phyloP scores from a whole-genome alignment of 192 early-diverging fungal genomes.

The Thamnidium elegans region DNA sequence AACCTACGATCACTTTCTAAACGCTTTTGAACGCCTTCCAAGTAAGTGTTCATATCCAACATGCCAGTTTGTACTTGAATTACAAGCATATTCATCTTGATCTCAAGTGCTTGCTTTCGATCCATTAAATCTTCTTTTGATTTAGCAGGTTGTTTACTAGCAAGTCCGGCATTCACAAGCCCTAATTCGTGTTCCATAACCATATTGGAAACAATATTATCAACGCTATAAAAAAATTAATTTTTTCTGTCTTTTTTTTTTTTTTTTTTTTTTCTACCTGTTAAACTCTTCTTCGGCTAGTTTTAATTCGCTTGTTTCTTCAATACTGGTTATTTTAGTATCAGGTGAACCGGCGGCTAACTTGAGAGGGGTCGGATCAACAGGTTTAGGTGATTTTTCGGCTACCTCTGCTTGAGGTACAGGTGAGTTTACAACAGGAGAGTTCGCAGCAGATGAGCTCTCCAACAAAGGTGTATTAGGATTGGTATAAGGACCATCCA shows the following conservation, averaged over 20 bases:
- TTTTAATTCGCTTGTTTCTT: slow-evolving; percentile 32
- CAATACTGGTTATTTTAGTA: too few relatives aligned
- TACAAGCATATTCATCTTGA: slow-evolving; percentile 73
- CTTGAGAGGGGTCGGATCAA: too few relatives aligned
- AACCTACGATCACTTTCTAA: slow-evolving; percentile 59
- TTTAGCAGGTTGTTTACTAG: slow-evolving; percentile 39
- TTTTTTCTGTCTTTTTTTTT: neutral
- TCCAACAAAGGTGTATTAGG: neutral
- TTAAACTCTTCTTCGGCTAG: slow-evolving; percentile 57
- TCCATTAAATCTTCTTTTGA: slow-evolving; percentile 63
- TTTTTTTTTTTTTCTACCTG: slow-evolving; percentile 36
- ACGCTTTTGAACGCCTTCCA: slow-evolving; percentile 52
- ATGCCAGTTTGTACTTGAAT: slow-evolving; percentile 67
- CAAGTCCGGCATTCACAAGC: slow-evolving; percentile 44
- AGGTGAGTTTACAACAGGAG: neutral
- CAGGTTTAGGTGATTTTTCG: neutral
- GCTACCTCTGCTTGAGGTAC: neutral
- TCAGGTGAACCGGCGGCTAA: too few relatives aligned
- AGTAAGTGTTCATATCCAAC: slow-evolving; percentile 69
- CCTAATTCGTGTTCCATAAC: slow-evolving; percentile 70
- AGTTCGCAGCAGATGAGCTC: neutral
- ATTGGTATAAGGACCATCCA: neutral
- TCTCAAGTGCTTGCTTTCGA: slow-evolving; percentile 60
- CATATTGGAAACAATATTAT: slow-evolving; percentile 66
- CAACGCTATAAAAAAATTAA: slow-evolving; percentile 50